Evolutionary conservation across 1,139 yeast genomes (phyloP), one percentile per base, ranked within the genome.

Genomic region (Pichia sp.): DNA sequence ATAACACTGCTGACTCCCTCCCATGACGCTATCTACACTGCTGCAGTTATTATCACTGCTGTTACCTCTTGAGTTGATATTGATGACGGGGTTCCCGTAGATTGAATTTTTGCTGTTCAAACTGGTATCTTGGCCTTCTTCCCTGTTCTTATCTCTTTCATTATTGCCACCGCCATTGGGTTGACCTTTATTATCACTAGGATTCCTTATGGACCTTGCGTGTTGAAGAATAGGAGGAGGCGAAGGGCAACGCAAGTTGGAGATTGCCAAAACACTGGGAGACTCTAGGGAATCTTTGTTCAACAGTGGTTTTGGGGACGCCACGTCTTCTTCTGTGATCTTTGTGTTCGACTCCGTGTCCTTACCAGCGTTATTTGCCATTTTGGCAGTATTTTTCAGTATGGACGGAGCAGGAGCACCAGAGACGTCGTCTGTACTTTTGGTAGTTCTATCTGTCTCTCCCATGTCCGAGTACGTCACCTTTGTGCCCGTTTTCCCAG

Each of bases 141-240:
- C 38, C n/a, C n/a, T 34, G 38, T 14, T 14, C 10, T 34, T 34
- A 14, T 34, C 38, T 34, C 12, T 34, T 34, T 34, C 38, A 34
- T 10, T 14, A 14, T 34, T 34, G 10, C 38, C 38, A 34, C 5
- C 38, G 12, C 5, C 38, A 34, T 34, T 34, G n/a, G 38, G 10
- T 30, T 48, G 46, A n/a, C 42, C 7, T 31, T 31, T 44, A 9
- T 9, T 20, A 8, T 54, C 56, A n/a, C 43, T 48, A 10, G 36
- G 17, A 14, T 34, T 34, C 40, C 36, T 50, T 8, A 36, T n/a
- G 3, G 27, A 4, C 40, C 54, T 57, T 1, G 71, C 63, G 27
- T 68, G 78, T 61, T 79, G 79, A 52, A 82, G 70, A 52, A 83
- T 83, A 2, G 88, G 87, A 1, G 88, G 87, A 20, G 88, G 88